Conservation (phyloP, 1,284 basidiomycete species). For the Ustilago tritici region DNA sequence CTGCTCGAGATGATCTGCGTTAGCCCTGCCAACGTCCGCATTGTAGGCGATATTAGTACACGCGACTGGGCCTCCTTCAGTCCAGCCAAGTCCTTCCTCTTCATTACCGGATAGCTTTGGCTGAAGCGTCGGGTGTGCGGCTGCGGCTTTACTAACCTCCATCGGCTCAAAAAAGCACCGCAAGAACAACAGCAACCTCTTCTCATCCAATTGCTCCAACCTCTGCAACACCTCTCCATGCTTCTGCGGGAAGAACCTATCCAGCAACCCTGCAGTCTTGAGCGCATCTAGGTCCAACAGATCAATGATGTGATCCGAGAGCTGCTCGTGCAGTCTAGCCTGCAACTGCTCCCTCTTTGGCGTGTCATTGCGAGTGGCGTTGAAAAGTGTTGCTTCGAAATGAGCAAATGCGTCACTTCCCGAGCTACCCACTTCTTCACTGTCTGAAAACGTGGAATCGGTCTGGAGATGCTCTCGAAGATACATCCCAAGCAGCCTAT, state of each 20-base stretch:
- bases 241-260: constrained; percentile 74
- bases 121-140: constrained; percentile 29
- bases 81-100: constrained; percentile 65
- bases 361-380: constrained; percentile 24
- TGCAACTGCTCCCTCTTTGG: constrained; percentile 12
- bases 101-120: constrained; percentile 11
- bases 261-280: constrained; percentile 80
- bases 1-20: constrained; percentile 71
- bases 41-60: constrained; percentile 16
- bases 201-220: constrained; percentile 71
- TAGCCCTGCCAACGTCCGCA: constrained; percentile 31
- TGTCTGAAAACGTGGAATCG: neutral
- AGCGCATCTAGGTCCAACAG: constrained; percentile 77
- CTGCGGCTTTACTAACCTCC: constrained; percentile 71
- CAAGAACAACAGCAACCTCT: constrained; percentile 82
- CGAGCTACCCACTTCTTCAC: neutral
- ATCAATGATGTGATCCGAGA: constrained; percentile 34
- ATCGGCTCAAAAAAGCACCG: constrained; percentile 78
- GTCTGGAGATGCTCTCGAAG: constrained; percentile 34
- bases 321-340: constrained; percentile 44
- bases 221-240: constrained; percentile 74
- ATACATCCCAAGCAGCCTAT: constrained; percentile 59
- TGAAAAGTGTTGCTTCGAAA: constrained; percentile 50
- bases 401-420: constrained; percentile 39
- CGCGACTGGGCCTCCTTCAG: neutral